Evolutionary conservation across 805 yeast genomes (phyloP), one percentile per base, ranked within the genome.

Genomic region (Lipomyces chichibuensis): DNA sequence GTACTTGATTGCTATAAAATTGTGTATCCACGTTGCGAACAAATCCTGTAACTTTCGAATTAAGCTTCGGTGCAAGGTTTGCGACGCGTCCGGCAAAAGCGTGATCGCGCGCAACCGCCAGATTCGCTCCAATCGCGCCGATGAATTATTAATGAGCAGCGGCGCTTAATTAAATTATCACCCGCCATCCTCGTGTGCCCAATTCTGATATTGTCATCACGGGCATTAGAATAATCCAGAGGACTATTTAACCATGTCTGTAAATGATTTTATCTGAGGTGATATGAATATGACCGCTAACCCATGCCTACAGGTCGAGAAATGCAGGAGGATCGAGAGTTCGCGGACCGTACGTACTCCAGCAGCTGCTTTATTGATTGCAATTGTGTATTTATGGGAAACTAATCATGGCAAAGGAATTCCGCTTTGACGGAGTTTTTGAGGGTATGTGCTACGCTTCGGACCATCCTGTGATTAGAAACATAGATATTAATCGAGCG

Each of bases 351-450:
- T 67, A 65, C 61, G 70, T 64, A 6, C 20, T 13, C 3, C 46
- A 13, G 43, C 11, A 27, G 4, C 9, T 29, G 9, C 33, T n/a
- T 37, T 9, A 23, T 27, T 59, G 35, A 3, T 14, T 14, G 20
- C 17, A 29, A 9, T 29, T 17, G n/a, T 29, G 14, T 13, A 32
- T 27, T 2, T 27, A 11, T 35, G 2, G 23, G 4, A 14, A 8
- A 52, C 51, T 59, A 8, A 55, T 46, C 55, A 11, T 20, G 23
- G 11, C 14, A 11, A 27, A 67, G 71, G 35, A 70, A 65, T 59
- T 70, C 73, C 23, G 73, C 73, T 6, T 60, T 70, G 51, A 70
- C 73, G 17, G 73, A 69, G 63, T 70, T 70, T 37, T 61, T 70
- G 52, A 62, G 73, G 46, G 72, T 70, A 59, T n/a, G 61, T 58